Evolutionary conservation across 2,329 filamentous ascomycete species (phyloP), one percentile per base, ranked within the genome.

Genomic region (Diaporthe longicolla): DNA sequence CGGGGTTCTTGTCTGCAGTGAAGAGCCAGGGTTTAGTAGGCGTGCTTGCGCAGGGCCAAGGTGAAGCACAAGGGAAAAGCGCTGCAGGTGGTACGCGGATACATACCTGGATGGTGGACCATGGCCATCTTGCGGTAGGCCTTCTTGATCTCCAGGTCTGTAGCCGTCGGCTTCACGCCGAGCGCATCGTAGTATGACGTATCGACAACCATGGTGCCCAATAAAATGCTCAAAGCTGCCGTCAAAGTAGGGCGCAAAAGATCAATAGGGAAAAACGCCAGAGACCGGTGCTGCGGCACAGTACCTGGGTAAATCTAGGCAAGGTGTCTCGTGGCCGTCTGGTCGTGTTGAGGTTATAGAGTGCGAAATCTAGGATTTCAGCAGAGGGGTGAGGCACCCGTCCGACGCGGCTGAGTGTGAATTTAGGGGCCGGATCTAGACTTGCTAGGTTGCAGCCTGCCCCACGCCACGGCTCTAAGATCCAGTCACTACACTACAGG

Each of bases 101-200:
- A 63, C 86, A 78, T 86, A 94, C 93, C 94, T 77, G 95, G 95
- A 83, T 98, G 96, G 80, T 97, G 94, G 78, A 95, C 91, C 83
- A 98, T 98, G 78, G 97, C 97, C 78, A 97, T 90, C 86, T 96
- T 98, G 82, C 95, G 92, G 85, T 98, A 98, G 37, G 95, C 95
- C 87, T 98, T 98, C 85, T 98, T 98, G 85, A 98, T 98, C 82
- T 98, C 95, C 68, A 98, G 90, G 83, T 96, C 94, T 52, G 94
- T 93, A 40, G 95, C 96, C 72, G 93, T 94, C 77, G 95, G 93
- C 85, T 92, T 88, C 80, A 98, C 95, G 81, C 93, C 94, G 52
- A 98, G 88, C 79, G 91, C 91, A 84, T 98, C 95, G 85, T 97
- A 97, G 85, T 97, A 97, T 79, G 91, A 87, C 74, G 94, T 97